Percentiles rank a stretch among this genome's conserved stretches.
Conservation (phyloP, 202 grass and related monocot species). For the Zizania palustris region DNA sequence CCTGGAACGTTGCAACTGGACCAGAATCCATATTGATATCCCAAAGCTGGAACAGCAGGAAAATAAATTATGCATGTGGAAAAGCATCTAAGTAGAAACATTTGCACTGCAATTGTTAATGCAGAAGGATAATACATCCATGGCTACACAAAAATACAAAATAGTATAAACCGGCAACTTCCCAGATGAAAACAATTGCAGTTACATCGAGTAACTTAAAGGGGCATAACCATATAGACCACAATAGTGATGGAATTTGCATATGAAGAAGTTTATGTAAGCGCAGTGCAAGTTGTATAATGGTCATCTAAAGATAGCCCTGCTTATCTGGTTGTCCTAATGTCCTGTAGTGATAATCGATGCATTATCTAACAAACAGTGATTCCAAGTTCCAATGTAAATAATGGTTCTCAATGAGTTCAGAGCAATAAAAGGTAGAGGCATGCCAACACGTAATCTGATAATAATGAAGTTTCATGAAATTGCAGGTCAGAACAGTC, state of each 20-base stretch:
- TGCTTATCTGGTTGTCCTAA: conserved; percentile 5
- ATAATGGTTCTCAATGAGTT: not conserved
- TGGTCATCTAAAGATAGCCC: conserved; percentile 23
- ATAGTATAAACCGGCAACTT: conserved; percentile 12
- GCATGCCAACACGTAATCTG: not conserved
- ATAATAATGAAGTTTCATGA: conserved; percentile 23
- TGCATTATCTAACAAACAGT: not conserved
- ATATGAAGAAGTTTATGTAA: not conserved
- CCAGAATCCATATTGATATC: conserved; percentile 89
- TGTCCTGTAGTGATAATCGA: not conserved
- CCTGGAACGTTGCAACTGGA: conserved; percentile 86
- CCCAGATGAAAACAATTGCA: conserved; percentile 4
- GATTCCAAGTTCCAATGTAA: conserved; percentile 20
- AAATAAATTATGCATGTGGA: conserved; percentile 24
- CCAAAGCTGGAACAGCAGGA: conserved; percentile 73
- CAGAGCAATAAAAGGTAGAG: not conserved
- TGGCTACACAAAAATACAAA: conserved; percentile 8
- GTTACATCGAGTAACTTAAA: conserved; percentile 11
- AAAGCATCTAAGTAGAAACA: conserved; percentile 5
- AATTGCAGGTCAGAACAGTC: not conserved
- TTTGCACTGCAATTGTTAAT: conserved; percentile 18
- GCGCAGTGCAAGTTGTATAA: not conserved
- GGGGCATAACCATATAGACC: conserved; percentile 16
- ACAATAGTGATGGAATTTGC: not conserved
- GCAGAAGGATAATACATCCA: conserved; percentile 27